These are phyloP conservation scores for Gigaspora rosea DNA, from an alignment of 192 early-diverging fungal species.

Conservation along the genomic window DNA sequence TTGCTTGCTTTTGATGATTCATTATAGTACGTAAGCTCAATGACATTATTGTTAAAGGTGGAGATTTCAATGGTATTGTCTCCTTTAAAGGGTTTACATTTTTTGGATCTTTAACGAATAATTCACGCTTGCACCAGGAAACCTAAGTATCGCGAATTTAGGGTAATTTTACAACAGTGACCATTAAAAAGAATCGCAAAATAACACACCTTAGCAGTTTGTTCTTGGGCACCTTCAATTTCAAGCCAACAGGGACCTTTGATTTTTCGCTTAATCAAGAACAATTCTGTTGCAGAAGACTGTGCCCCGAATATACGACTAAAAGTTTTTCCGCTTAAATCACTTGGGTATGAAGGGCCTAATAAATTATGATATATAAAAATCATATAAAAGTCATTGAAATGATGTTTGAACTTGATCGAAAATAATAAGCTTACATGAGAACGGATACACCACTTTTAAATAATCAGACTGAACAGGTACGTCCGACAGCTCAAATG, in stretches of 20 bases:
- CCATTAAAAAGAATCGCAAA: no score
- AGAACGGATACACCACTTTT: conserved; percentile 82
- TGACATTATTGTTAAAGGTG: conserved; percentile 86
- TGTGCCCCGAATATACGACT: conserved; percentile 86
- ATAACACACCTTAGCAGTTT: neutral
- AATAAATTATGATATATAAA: conserved; percentile 17
- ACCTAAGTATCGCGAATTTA: conserved; percentile 35
- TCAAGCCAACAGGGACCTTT: conserved; percentile 97
- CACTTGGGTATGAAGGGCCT: conserved; percentile 60
- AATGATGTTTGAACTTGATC: neutral
- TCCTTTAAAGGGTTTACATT: conserved; percentile 59
- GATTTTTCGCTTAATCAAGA: conserved; percentile 90
- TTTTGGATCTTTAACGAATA: conserved; percentile 72
- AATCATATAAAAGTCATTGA: neutral
- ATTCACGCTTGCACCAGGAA: conserved; percentile 91
- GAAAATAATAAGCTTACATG: conserved; percentile 42
- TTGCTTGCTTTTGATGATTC: conserved; percentile 77
- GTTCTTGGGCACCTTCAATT: conserved; percentile 54
- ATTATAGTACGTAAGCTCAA: conserved; percentile 82
- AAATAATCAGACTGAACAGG: conserved; percentile 82
- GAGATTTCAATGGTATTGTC: conserved; percentile 49
- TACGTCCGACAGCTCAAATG: conserved; percentile 83
- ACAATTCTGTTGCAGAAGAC: conserved; percentile 86
- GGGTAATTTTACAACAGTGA: no score
- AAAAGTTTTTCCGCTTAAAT: conserved; percentile 73